Evolutionary conservation across 192 early-diverging fungal genomes (phyloP), one percentile per base, ranked within the genome.

Genomic region (Coemansia sp.): DNA sequence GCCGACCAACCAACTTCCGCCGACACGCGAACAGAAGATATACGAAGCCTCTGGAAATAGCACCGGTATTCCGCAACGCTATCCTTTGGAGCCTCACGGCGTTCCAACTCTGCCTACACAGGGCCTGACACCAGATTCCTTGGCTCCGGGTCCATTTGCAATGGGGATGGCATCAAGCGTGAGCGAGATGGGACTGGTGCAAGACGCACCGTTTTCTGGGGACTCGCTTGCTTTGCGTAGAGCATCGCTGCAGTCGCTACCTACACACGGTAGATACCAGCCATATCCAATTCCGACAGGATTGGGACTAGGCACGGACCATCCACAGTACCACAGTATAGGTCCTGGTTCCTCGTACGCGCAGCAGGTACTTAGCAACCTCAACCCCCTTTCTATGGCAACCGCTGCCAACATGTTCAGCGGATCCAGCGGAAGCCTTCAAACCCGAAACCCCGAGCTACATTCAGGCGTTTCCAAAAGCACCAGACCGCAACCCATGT

Each of bases 91-190:
- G 21, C 12, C 26, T 30, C 53, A 41, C 45, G 43, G 55, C 21
- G 30, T 57, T 39, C 43, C 65, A 48, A 20, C 24, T 59, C 16
- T 59, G 35, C 34, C 34, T 18, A 59, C 57, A 20, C 57, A 38
- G 35, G 34, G 18, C 4, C 1, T 59, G 35, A 4, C 30, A 34
- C 1, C 57, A 10, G 57, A 34, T 14, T 5, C 15, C 0, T 3
- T 59, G 14, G 34, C 57, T 18, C 16, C 57, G 20, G 33, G 33
- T 2, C 34, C 72, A 44, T 55, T 76, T 36, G 44, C 67, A 67
- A 67, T 64, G 60, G 66, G 74, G 23, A 63, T 82, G 26, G 66
- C 80, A 24, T 74, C 74, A 11, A 83, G 80, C 53, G 60, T 83
- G 4, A 77, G 80, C 72, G 80, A 83, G 26, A 70, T 71, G 36